Evolutionary conservation across 805 yeast genomes (phyloP), one percentile per base, ranked within the genome.

Genomic region (Metschnikowia borealis): DNA sequence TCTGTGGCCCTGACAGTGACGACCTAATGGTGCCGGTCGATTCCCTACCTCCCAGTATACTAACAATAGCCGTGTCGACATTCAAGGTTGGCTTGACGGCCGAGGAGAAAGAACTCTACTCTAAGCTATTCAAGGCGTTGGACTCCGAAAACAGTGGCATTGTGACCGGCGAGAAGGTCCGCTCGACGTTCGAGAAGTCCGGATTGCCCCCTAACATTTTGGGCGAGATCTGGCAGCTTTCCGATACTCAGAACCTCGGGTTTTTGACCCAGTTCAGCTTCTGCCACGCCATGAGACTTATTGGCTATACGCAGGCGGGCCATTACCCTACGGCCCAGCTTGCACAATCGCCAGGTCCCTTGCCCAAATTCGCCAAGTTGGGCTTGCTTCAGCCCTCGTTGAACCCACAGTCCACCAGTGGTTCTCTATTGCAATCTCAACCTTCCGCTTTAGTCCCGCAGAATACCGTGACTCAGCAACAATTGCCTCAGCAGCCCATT

Each of bases 141-240:
- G 99, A 94, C 66, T 79, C 85, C 3, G 94, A 87, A 59, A 77
- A 78, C 41, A 70, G 85, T 41, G 96, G 96, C 5, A 77, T 85
- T 31, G 86, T 92, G 51, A 87, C 97, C 3, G 99, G 99, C 34
- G 91, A 86, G 36, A 82, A 84, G 37, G 88, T 96, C 11, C 81
- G 94, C 57, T 77, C 89, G 11, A 75, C 95, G 6, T 83, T 94
- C 55, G 96, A 90, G 60, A 87, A 86, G 52, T 84, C 95, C 3
- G 95, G 96, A 1, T 75, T 94, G 44, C 83, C 94, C 5, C 85
- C 95, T 3, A 74, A 83, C 15, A 71, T 80, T 31, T 74, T 94
- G 34, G 96, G 97, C 8, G 94, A 90, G 67, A 84, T 94, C 55
- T 94, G 99, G 99, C 91, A 87, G 66, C 65, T 87, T 34, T 90